phyloP scores from a whole-genome alignment of 768 basidiomycete species.

The Tricholoma furcatifolium region DNA sequence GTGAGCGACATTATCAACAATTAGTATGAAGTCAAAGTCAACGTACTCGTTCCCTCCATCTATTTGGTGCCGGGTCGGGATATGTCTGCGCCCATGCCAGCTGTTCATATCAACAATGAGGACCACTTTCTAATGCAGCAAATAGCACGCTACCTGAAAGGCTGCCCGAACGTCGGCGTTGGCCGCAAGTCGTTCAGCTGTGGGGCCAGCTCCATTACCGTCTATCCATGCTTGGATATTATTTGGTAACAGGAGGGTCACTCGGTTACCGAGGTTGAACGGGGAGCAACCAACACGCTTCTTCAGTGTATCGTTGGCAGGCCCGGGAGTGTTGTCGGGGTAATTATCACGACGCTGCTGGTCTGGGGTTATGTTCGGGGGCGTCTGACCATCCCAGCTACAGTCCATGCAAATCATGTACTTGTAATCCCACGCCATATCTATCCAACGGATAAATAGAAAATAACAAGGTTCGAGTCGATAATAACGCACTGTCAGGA shows the following conservation, averaged over 20 bases:
- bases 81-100: neutral
- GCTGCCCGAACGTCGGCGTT: neutral
- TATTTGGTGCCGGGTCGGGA: neutral
- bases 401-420: neutral
- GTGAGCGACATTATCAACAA: neutral
- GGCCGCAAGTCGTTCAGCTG: neutral
- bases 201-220: neutral
- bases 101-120: neutral
- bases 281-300: neutral
- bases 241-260: neutral
- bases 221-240: neutral
- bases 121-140: neutral
- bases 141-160: neutral
- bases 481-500: neutral
- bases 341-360: neutral
- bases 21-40: neutral
- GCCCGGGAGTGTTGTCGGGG: neutral
- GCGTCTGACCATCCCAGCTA: neutral
- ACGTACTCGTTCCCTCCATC: neutral
- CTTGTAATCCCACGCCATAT: neutral
- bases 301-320: neutral
- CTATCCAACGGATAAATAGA: neutral
- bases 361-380: neutral
- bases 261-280: neutral
- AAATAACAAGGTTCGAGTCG: neutral